Conservation (phyloP, 495 filamentous ascomycete genomes). For the Mytilinidion resinicola region DNA sequence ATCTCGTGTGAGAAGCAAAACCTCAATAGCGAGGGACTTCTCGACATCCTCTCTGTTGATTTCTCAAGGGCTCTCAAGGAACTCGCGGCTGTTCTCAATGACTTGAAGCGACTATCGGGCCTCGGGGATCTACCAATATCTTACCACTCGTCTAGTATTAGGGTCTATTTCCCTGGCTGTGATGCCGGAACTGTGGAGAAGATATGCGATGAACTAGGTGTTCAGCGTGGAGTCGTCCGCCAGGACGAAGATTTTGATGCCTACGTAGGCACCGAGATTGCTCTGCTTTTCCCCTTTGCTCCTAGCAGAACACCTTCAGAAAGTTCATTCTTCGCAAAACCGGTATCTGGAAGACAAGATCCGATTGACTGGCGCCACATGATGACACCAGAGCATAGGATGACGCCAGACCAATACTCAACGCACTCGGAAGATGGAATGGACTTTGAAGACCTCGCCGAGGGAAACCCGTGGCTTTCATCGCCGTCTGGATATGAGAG, state of each 20-base stretch:
- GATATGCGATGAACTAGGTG: conserved; percentile 79
- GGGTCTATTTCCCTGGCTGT: conserved; percentile 85
- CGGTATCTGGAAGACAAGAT: conserved; percentile 18
- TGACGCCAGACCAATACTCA: conserved; percentile 25
- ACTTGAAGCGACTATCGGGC: conserved; percentile 66
- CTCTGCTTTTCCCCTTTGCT: conserved; percentile 80
- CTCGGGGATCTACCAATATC: conserved; percentile 79
- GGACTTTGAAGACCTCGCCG: conserved; percentile 47
- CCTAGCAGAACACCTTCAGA: conserved; percentile 46
- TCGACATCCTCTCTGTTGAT: conserved; percentile 78
- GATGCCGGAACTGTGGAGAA: conserved; percentile 76
- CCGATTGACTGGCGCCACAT: conserved; percentile 52
- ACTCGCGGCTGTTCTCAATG: conserved; percentile 68
- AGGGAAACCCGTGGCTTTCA: conserved; percentile 45
- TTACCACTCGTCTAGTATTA: conserved; percentile 59
- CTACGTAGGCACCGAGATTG: conserved; percentile 50
- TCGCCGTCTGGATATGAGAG: conserved; percentile 49
- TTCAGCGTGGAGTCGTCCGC: conserved; percentile 65
- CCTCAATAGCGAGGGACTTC: conserved; percentile 70
- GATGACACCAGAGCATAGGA: conserved; percentile 41
- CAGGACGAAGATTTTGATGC: conserved; percentile 60
- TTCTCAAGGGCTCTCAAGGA: conserved; percentile 85
- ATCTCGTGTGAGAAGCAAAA: conserved; percentile 36
- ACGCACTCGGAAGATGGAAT: conserved; percentile 32
- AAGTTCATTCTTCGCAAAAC: conserved; percentile 30